phyloP scores from a whole-genome alignment of 1,284 basidiomycete genomes.

The Rugosomyces carneus region DNA sequence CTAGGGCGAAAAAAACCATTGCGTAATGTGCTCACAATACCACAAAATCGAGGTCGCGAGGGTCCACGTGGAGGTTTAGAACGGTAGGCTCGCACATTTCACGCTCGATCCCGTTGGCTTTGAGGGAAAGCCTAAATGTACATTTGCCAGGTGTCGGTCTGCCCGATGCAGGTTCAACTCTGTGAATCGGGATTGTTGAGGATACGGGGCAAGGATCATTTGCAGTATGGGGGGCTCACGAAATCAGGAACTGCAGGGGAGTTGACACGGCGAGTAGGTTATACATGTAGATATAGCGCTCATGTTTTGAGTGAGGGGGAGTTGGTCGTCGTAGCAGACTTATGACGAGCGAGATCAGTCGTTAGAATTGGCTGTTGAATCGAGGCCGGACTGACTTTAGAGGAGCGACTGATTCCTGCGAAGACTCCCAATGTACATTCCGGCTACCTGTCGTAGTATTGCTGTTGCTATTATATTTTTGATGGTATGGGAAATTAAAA shows the following conservation, averaged over 20 bases:
- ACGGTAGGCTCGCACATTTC: slow-evolving; percentile 39
- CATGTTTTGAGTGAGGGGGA: slow-evolving; percentile 16
- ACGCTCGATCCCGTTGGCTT: slow-evolving; percentile 46
- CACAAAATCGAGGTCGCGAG: slow-evolving; percentile 44
- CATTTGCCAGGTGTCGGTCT: slow-evolving; percentile 37
- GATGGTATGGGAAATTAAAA: background rate
- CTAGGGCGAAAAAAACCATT: background rate
- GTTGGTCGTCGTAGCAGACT: slow-evolving; percentile 11
- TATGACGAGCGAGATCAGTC: slow-evolving; percentile 4
- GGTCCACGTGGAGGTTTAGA: slow-evolving; percentile 43
- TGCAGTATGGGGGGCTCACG: slow-evolving; percentile 27
- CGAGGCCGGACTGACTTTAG: slow-evolving; percentile 22
- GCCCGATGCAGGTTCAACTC: slow-evolving; percentile 45
- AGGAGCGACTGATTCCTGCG: slow-evolving; percentile 16
- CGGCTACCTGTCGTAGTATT: slow-evolving; percentile 24
- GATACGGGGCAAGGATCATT: background rate
- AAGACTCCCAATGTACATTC: slow-evolving; percentile 23
- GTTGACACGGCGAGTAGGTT: slow-evolving; percentile 33
- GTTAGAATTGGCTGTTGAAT: background rate
- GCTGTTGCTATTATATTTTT: slow-evolving; percentile 11
- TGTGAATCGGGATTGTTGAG: slow-evolving; percentile 21
- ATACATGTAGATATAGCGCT: slow-evolving; percentile 43
- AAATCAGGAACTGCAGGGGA: slow-evolving; percentile 39
- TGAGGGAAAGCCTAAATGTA: slow-evolving; percentile 46
- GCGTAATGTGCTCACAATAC: slow-evolving; percentile 40